Percentiles rank a stretch among this genome's conserved stretches.
Evolutionary conservation across 2,329 filamentous ascomycete genomes (phyloP).

Genomic region (Lasiodiplodia gonubiensis): DNA sequence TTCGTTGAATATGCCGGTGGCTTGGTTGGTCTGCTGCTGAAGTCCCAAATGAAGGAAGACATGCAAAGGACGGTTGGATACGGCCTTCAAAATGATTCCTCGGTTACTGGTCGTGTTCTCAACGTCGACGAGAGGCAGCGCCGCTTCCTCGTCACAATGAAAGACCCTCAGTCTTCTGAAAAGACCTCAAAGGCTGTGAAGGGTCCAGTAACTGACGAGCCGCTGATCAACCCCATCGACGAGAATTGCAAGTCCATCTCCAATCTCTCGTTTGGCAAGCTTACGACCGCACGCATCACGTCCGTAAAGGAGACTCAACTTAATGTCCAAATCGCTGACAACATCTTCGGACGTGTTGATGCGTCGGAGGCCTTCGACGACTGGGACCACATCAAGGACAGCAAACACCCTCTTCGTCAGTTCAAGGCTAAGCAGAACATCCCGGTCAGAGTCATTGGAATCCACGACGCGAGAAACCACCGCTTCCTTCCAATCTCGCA

Average conservation of each 20-base stretch:
- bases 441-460: conserved; percentile 77
- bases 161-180: conserved; percentile 51
- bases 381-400: conserved; percentile 84
- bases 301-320: conserved; percentile 90
- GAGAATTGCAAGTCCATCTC: conserved; percentile 66
- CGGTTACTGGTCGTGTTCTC: conserved; percentile 73
- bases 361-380: conserved; percentile 87
- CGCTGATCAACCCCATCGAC: conserved; percentile 68
- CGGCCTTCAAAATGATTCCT: conserved; percentile 77
- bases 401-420: conserved; percentile 76
- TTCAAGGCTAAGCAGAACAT: conserved; percentile 76
- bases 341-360: conserved; percentile 90
- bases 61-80: conserved; percentile 73
- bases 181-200: conserved; percentile 37
- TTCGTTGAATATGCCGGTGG: conserved; percentile 88
- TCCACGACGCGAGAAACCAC: conserved; percentile 89
- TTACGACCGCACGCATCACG: conserved; percentile 78
- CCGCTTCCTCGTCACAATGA: conserved; percentile 71
- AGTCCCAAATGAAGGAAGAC: conserved; percentile 75
- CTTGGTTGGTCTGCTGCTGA: conserved; percentile 79
- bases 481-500: conserved; percentile 91
- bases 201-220: conserved; percentile 42
- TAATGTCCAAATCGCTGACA: conserved; percentile 86
- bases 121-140: conserved; percentile 73
- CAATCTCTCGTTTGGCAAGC: conserved; percentile 74